Percentiles rank a stretch among this genome's conserved stretches.
Evolutionary conservation across 768 basidiomycete genomes (phyloP).

Genomic region (Amanita rubescens): DNA sequence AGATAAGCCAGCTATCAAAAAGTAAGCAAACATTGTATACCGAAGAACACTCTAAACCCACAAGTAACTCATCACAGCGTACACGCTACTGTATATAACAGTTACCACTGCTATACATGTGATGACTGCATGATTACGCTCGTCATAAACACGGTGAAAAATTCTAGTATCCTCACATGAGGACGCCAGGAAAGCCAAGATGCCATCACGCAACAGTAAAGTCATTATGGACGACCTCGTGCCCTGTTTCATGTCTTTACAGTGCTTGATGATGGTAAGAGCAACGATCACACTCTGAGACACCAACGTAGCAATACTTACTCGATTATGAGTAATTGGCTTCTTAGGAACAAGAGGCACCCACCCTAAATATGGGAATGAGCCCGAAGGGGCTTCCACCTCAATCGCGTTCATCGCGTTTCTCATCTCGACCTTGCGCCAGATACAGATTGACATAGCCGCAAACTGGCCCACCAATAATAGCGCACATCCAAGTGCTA

Average conservation of each 20-base stretch:
- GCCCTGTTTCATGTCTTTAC: neutral
- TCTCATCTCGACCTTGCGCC: neutral
- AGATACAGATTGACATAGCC: neutral
- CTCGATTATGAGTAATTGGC: neutral
- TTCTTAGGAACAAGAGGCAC: neutral
- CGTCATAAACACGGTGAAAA: neutral
- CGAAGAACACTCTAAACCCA: neutral
- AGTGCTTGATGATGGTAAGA: neutral
- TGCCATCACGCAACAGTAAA: conserved; percentile 2
- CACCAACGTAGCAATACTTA: neutral
- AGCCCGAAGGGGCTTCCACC: neutral
- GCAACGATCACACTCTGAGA: conserved; percentile 1
- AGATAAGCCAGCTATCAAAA: conserved; percentile 4
- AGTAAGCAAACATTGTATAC: neutral
- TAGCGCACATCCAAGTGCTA: neutral
- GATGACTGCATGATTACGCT: neutral
- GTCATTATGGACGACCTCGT: neutral
- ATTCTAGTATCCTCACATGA: neutral
- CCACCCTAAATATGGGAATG: conserved; percentile 4
- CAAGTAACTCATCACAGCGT: conserved; percentile 3
- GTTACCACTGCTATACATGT: neutral
- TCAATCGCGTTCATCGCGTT: neutral
- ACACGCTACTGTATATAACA: neutral
- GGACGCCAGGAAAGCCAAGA: neutral
- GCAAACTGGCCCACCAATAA: neutral